Evolutionary conservation across 1,284 basidiomycete species (phyloP).

Genomic region (Rhodotorula sp.): DNA sequence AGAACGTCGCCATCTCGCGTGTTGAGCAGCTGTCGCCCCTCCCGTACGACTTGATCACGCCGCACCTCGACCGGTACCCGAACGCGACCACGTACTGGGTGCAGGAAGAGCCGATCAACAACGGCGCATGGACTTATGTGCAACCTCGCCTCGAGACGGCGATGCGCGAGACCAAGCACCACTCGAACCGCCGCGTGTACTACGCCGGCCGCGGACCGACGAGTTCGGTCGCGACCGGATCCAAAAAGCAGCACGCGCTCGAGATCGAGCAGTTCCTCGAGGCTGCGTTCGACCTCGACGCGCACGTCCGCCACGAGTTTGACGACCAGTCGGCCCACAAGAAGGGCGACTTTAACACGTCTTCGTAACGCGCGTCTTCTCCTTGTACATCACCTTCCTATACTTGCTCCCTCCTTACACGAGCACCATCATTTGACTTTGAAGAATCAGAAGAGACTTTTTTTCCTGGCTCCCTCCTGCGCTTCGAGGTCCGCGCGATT

Average conservation of each 20-base stretch:
- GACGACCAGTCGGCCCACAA: conserved; percentile 7
- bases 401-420: too few species aligned
- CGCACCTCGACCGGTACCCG: conserved; percentile 86
- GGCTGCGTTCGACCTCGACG: conserved; percentile 37
- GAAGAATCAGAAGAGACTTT: too few species aligned
- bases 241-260: conserved; percentile 48
- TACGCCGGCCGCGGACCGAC: conserved; percentile 24
- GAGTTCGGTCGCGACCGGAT: conserved; percentile 59
- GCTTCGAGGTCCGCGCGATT: too few species aligned
- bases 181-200: conserved; percentile 77
- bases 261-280: conserved; percentile 40
- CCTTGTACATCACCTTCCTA: neutral
- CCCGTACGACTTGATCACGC: conserved; percentile 70
- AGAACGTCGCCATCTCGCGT: conserved; percentile 86
- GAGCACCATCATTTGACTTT: too few species aligned
- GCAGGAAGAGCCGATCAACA: conserved; percentile 47
- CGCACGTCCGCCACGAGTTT: conserved; percentile 15
- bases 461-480: too few species aligned
- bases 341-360: neutral
- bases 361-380: neutral
- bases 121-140: conserved; percentile 71
- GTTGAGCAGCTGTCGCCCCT: conserved; percentile 94
- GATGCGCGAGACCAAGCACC: conserved; percentile 69
- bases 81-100: conserved; percentile 56
- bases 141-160: conserved; percentile 61